Evolutionary conservation across 2,329 filamentous ascomycete species (phyloP).

Genomic region (Aspergillus tamarii): DNA sequence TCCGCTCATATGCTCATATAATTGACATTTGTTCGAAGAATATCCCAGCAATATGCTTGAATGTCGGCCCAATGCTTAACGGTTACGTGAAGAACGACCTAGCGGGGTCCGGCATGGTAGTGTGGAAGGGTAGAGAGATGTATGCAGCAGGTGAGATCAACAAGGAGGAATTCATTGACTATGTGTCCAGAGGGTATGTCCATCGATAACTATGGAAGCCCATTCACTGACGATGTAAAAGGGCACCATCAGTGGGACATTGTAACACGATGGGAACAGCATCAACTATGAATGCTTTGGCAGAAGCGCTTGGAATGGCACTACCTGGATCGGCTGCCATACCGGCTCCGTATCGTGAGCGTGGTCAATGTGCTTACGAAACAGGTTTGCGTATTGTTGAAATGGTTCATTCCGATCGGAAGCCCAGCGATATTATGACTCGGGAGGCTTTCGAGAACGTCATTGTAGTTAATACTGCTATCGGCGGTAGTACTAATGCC

Average conservation of each 20-base stretch:
- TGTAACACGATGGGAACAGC: constrained; percentile 61
- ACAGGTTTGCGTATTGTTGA: constrained; percentile 55
- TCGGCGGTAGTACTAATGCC: constrained; percentile 61
- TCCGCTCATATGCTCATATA: neutral
- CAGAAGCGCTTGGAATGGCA: constrained; percentile 58
- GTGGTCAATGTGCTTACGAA: constrained; percentile 52
- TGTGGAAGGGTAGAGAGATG: constrained; percentile 55
- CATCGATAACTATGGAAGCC: too few species aligned
- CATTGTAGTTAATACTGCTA: constrained; percentile 58
- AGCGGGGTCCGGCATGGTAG: constrained; percentile 51
- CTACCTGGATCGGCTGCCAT: constrained; percentile 56
- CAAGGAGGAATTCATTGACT: constrained; percentile 50
- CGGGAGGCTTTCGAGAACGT: constrained; percentile 60
- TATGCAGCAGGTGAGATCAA: constrained; percentile 53
- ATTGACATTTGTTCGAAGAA: constrained; percentile 38
- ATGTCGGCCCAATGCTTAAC: constrained; percentile 58
- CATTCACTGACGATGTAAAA: constrained; percentile 17
- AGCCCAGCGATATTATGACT: constrained; percentile 60
- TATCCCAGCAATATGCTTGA: constrained; percentile 56
- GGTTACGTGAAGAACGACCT: constrained; percentile 48
- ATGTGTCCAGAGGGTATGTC: constrained; percentile 46
- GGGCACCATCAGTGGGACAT: constrained; percentile 52
- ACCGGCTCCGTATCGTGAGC: constrained; percentile 55
- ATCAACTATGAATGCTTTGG: constrained; percentile 57
- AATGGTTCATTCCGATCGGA: constrained; percentile 53